Base-by-base conservation (phyloP, 2,329 filamentous ascomycete species). In the Allantophomopsis cytisporea region DNA sequence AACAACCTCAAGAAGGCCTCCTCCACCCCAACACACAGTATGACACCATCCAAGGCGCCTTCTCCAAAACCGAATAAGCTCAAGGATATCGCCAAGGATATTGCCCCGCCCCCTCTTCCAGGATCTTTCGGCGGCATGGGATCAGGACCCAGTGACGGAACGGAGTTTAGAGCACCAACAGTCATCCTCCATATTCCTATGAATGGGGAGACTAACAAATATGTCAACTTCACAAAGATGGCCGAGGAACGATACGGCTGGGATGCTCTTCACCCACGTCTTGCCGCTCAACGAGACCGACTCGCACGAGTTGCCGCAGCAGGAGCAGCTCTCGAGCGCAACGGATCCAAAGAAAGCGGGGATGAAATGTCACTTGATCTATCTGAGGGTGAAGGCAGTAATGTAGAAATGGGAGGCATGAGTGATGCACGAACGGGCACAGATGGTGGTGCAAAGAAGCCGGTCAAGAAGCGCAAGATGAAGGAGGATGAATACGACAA, bases 231-330 rank as follows among this genome's bases (percentile, higher is more conserved):
- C 48, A 88, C 89, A 53, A 84, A 86, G 35, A 70, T 96, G 60
- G 91, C 93, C 10, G 86, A 94, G 60, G 87, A 93, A 46, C 83
- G 81, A 45, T 96, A 95, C 57, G 91, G 91, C 17, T 94, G 89
- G 69, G 87, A 93, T 45, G 91, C 89, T 0, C 69, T 96, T 30
- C 88, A 96, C 56, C 91, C 91, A 21, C 82, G 88, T 7, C 71
- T 93, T 45, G 91, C 91, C 2, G 88, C 88, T 23, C 85, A 91
- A 47, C 80, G 84, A 46, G 86, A 93, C 51, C 81, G 86, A 40
- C 80, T 94, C 50, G 82, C 86, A 14, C 81, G 87, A 41, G 88
- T 95, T 39, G 87, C 85, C 5, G 87, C 86, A 4, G 87, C 86
- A 1, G 81, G 84, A n/a, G 85, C 85, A 1, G 85, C 83, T 1